Percentiles rank a stretch among this genome's conserved stretches.
phyloP scores from a whole-genome alignment of 768 basidiomycete species.

The Psilocybe cyanescens region DNA sequence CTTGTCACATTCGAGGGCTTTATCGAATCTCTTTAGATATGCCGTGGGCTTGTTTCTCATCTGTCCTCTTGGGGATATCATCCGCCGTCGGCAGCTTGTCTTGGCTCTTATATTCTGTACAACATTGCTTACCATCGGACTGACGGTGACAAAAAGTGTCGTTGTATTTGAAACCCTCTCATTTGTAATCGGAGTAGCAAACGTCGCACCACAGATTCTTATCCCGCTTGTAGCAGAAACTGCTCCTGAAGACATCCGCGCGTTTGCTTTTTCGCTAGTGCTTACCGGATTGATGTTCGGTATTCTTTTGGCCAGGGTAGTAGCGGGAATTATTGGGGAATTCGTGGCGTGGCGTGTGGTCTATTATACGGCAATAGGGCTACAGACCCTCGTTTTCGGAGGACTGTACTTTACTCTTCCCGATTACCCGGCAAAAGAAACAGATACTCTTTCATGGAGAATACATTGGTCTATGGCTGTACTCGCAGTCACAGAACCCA shows the following conservation, averaged over 20 bases:
- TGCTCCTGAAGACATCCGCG: slow-evolving; percentile 71
- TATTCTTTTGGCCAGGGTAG: slow-evolving; percentile 70
- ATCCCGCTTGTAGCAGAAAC: slow-evolving; percentile 80
- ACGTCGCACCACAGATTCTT: slow-evolving; percentile 77
- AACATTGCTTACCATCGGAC: slow-evolving; percentile 65
- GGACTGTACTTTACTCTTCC: slow-evolving; percentile 68
- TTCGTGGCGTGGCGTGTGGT: slow-evolving; percentile 75
- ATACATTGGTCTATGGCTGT: slow-evolving; percentile 77
- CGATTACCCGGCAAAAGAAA: slow-evolving; percentile 79
- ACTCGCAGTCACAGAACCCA: slow-evolving; percentile 74
- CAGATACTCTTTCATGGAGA: slow-evolving; percentile 60
- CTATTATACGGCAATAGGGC: slow-evolving; percentile 74
- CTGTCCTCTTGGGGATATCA: slow-evolving; percentile 83
- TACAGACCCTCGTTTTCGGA: slow-evolving; percentile 61
- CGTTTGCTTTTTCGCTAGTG: slow-evolving; percentile 75
- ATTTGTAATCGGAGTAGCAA: slow-evolving; percentile 70
- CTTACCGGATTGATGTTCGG: slow-evolving; percentile 70
- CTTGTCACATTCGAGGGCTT: neutral
- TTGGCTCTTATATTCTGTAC: slow-evolving; percentile 58
- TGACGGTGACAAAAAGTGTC: slow-evolving; percentile 64
- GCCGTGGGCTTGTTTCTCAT: slow-evolving; percentile 75
- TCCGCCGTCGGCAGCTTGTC: slow-evolving; percentile 73
- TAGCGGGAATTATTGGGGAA: slow-evolving; percentile 75
- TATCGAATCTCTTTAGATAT: slow-evolving; percentile 47
- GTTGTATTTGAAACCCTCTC: slow-evolving; percentile 65